A percentile compares a stretch with the other conserved stretches of the same genome.
Conservation (phyloP, 441 rosid species). For the Pelargonium cotyledonis region DNA sequence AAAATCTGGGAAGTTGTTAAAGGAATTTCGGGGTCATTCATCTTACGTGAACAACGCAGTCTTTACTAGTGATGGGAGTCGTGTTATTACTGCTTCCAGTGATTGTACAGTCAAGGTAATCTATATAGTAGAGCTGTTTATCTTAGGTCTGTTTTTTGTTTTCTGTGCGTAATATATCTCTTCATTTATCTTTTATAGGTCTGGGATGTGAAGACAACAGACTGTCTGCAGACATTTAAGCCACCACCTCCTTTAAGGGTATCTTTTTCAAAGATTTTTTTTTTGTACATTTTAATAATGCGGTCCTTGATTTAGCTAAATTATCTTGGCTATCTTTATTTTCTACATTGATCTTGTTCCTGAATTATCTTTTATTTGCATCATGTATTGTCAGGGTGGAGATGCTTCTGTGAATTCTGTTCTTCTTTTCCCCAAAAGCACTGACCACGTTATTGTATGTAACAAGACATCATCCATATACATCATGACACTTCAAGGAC, state of each 20-base stretch:
- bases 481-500: conserved; percentile 98
- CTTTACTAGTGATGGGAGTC: conserved; percentile 86
- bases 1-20: conserved; percentile 88
- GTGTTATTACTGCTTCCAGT: conserved; percentile 88
- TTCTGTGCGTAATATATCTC: conserved; percentile 20
- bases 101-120: conserved; percentile 83
- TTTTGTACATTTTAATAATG: not conserved
- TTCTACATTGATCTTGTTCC: not conserved
- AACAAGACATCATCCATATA: conserved; percentile 87
- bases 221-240: conserved; percentile 86
- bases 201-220: conserved; percentile 94
- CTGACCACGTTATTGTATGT: conserved; percentile 88
- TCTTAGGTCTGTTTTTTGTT: not conserved
- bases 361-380: conserved; percentile 16
- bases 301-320: not conserved
- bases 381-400: conserved; percentile 57
- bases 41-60: conserved; percentile 81
- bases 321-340: not conserved
- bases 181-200: conserved; percentile 43
- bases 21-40: conserved; percentile 82
- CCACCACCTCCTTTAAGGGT: conserved; percentile 96
- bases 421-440: conserved; percentile 83
- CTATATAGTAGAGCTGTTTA: not conserved
- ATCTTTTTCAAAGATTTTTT: conserved; percentile 14
- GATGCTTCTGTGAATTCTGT: conserved; percentile 98